These are phyloP conservation scores for Samsoniella hepiali DNA, from an alignment of 2,329 filamentous ascomycete genomes.

Conservation along the genomic window DNA sequence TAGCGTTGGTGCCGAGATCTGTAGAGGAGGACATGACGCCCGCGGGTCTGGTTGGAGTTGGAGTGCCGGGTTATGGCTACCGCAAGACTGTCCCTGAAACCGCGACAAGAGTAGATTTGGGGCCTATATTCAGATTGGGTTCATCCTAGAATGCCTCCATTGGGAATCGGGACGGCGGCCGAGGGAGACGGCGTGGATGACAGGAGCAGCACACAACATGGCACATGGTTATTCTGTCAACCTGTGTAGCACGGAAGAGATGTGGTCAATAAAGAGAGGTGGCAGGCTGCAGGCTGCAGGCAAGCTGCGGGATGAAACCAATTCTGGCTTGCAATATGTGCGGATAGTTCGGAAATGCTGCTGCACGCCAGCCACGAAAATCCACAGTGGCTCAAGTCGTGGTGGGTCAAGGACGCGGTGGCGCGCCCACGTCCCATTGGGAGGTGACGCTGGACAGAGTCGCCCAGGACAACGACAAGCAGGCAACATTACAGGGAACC, in stretches of 20 bases:
- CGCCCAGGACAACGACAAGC: neutral
- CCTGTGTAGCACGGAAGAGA: too few species aligned
- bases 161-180: too few species aligned
- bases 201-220: too few species aligned
- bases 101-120: neutral
- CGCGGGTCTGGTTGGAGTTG: neutral
- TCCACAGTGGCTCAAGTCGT: neutral
- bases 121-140: neutral
- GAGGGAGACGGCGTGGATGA: too few species aligned
- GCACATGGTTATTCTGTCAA: too few species aligned
- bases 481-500: neutral
- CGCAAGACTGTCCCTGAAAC: neutral
- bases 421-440: neutral
- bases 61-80: neutral
- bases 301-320: neutral
- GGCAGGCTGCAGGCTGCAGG: neutral
- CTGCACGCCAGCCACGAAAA: neutral
- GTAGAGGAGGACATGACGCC: neutral
- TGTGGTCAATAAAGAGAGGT: too few species aligned
- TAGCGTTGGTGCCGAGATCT: neutral
- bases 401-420: conserved; percentile 6
- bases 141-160: too few species aligned
- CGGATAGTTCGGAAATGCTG: too few species aligned
- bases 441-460: neutral
- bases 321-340: neutral